These are phyloP conservation scores for Exophiala sp. DNA, from an alignment of 2,329 filamentous ascomycete species.

Conservation along the genomic window DNA sequence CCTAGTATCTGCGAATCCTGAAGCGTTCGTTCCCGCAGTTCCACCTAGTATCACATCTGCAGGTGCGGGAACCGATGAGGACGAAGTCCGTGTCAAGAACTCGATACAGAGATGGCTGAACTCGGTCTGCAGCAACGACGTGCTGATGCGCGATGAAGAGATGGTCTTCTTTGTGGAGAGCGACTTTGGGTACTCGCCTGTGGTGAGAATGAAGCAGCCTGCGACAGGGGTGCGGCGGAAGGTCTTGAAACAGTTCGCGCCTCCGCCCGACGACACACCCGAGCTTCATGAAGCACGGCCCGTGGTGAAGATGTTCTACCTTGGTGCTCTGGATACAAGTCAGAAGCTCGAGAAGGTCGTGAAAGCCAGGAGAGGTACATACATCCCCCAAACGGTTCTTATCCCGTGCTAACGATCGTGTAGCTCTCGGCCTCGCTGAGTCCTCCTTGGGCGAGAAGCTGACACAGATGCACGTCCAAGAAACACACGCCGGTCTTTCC, in stretches of 20 bases:
- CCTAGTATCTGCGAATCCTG: slow-evolving; percentile 94
- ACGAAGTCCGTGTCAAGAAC: slow-evolving; percentile 83
- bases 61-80: slow-evolving; percentile 92
- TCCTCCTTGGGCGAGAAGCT: slow-evolving; percentile 92
- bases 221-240: slow-evolving; percentile 93
- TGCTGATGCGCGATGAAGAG: slow-evolving; percentile 91
- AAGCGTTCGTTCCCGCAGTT: slow-evolving; percentile 88
- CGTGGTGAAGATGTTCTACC: slow-evolving; percentile 90
- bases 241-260: slow-evolving; percentile 96
- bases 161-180: slow-evolving; percentile 99
- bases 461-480: slow-evolving; percentile 79
- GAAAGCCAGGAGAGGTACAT: slow-evolving; percentile 80
- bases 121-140: slow-evolving; percentile 84
- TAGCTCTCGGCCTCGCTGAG: slow-evolving; percentile 86
- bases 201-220: slow-evolving; percentile 92
- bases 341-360: slow-evolving; percentile 96
- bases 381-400: not conserved
- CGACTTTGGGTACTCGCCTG: slow-evolving; percentile 95
- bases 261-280: slow-evolving; percentile 92
- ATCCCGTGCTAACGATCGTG: slow-evolving; percentile 7
- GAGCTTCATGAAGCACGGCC: slow-evolving; percentile 88
- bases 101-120: slow-evolving; percentile 94
- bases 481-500: slow-evolving; percentile 80
- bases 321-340: slow-evolving; percentile 92
- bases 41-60: slow-evolving; percentile 93